phyloP scores from a whole-genome alignment of 2,329 filamentous ascomycete species.

The Ascochyta viciae-villosae region DNA sequence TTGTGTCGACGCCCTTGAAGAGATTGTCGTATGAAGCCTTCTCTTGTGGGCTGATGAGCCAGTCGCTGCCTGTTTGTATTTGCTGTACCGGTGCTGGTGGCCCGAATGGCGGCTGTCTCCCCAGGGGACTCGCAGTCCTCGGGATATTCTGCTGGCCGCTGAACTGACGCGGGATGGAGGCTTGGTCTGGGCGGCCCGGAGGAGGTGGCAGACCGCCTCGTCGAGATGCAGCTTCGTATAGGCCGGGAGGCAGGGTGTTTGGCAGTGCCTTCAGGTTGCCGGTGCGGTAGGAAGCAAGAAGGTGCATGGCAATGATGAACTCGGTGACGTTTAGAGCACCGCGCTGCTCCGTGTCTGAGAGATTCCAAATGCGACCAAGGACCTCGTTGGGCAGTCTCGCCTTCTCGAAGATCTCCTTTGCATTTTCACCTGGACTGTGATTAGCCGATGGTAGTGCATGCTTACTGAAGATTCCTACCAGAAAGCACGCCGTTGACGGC shows the following conservation, averaged over 20 bases:
- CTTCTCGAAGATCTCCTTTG: constrained; percentile 94
- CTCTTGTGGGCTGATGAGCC: constrained; percentile 82
- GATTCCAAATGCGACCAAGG: constrained; percentile 93
- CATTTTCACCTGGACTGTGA: constrained; percentile 70
- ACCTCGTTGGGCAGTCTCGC: constrained; percentile 88
- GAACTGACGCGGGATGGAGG: constrained; percentile 82
- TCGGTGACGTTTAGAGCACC: constrained; percentile 86
- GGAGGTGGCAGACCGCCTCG: constrained; percentile 54
- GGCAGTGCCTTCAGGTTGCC: constrained; percentile 82
- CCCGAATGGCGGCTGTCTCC: constrained; percentile 56
- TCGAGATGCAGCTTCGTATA: constrained; percentile 89
- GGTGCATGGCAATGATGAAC: constrained; percentile 98
- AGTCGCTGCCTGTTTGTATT: constrained; percentile 69
- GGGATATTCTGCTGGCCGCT: constrained; percentile 64
- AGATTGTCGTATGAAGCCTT: constrained; percentile 88
- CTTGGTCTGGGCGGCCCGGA: constrained; percentile 56
- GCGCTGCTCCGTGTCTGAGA: constrained; percentile 92
- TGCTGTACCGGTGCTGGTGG: constrained; percentile 59
- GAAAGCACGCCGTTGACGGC: constrained; percentile 79
- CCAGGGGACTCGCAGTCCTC: constrained; percentile 67
- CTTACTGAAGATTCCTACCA: constrained; percentile 49
- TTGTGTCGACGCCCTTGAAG: constrained; percentile 83
- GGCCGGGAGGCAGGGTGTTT: constrained; percentile 77
- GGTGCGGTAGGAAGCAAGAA: constrained; percentile 89
- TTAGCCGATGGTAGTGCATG: constrained; percentile 6